Conservation (phyloP, 164 flowering plant genomes). For the Malania oleifera region DNA sequence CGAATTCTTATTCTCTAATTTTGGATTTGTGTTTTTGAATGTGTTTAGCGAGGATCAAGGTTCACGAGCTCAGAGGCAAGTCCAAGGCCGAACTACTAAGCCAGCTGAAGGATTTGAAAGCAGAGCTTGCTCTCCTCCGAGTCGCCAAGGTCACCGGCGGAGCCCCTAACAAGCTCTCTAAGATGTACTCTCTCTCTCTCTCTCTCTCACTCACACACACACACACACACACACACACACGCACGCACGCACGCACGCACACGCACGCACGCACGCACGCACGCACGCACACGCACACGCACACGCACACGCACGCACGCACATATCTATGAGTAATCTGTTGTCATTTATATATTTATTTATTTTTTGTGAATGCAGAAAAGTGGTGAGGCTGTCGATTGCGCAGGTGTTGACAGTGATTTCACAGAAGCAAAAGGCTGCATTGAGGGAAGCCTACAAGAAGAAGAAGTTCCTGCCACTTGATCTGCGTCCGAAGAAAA, state of each 20-base stretch:
- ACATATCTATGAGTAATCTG: no score
- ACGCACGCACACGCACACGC: no score
- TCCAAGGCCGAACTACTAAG: conserved; percentile 30
- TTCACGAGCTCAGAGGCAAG: conserved; percentile 34
- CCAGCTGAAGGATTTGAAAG: conserved; percentile 50
- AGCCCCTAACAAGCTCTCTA: conserved; percentile 74
- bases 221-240: no score
- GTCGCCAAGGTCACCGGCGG: conserved; percentile 75
- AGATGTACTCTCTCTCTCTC: conserved; percentile 35
- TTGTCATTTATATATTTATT: no score
- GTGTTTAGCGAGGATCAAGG: conserved; percentile 34
- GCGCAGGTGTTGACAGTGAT: conserved; percentile 63
- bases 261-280: no score
- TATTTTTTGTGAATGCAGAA: conserved; percentile 42
- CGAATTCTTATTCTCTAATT: background rate
- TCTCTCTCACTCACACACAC: background rate
- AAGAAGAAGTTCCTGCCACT: conserved; percentile 62
- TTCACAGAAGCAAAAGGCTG: conserved; percentile 58
- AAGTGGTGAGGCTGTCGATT: conserved; percentile 62
- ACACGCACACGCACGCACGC: no score
- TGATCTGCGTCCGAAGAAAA: conserved; percentile 72
- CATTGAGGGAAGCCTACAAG: conserved; percentile 58
- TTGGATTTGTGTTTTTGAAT: background rate
- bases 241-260: no score
- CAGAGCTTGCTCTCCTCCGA: conserved; percentile 52